Conservation (phyloP, 1,139 yeast species). For the Kodamaea sp. region DNA sequence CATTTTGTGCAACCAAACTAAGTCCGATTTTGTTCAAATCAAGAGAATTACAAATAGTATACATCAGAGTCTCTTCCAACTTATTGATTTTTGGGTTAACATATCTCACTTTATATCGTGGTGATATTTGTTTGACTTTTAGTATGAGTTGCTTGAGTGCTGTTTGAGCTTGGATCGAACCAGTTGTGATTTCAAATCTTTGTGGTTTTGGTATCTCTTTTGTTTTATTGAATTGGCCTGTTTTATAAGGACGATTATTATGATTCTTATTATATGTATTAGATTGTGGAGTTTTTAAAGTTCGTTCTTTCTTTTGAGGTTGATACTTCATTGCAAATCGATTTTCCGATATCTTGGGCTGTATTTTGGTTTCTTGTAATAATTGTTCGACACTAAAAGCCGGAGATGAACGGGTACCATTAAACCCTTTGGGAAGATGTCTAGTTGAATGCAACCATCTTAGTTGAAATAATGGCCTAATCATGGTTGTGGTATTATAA, state of each 20-base stretch:
- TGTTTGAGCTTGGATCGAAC: slow-evolving; percentile 22
- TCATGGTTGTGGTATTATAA: too few relatives aligned
- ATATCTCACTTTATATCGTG: slow-evolving; percentile 26
- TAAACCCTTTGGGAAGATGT: too few relatives aligned
- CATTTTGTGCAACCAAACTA: slow-evolving; percentile 22
- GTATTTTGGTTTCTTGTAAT: too few relatives aligned
- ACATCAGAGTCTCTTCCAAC: slow-evolving; percentile 21
- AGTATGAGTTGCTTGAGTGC: slow-evolving; percentile 32
- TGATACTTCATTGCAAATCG: slow-evolving; percentile 1
- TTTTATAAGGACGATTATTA: slow-evolving; percentile 3
- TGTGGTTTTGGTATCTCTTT: slow-evolving; percentile 5
- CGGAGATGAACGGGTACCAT: too few relatives aligned
- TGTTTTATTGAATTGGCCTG: slow-evolving; percentile 6
- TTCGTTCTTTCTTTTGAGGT: background rate
- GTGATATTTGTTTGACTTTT: slow-evolving; percentile 21
- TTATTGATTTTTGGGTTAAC: slow-evolving; percentile 24
- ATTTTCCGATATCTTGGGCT: background rate
- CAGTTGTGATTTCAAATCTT: slow-evolving; percentile 17
- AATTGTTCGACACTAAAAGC: too few relatives aligned
- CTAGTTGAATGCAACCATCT: too few relatives aligned
- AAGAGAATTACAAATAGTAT: slow-evolving; percentile 27
- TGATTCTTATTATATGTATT: slow-evolving; percentile 2
- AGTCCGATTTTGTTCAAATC: slow-evolving; percentile 33
- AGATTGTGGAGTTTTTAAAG: background rate
- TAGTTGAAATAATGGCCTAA: too few relatives aligned